Evolutionary conservation across 306 rosid species (phyloP).

Genomic region (Quillaja saponaria): DNA sequence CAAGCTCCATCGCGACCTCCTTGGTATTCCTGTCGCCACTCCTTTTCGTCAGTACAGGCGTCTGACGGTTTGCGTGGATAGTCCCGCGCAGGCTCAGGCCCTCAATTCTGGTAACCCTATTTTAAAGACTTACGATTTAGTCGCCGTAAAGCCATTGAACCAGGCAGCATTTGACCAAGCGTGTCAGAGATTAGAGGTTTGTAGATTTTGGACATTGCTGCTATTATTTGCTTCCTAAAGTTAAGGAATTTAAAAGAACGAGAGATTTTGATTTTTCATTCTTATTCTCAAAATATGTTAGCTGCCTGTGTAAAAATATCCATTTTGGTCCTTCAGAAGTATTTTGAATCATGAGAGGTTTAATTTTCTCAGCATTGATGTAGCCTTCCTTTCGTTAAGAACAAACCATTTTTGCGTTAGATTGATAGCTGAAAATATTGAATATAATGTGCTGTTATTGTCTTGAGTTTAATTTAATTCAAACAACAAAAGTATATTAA

Average conservation of each 20-base stretch:
- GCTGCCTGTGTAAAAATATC: no score
- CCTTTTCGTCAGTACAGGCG: conserved; percentile 93
- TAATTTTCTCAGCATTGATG: background rate
- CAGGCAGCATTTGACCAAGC: conserved; percentile 70
- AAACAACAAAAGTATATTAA: no score
- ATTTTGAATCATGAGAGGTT: no score
- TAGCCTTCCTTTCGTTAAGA: background rate
- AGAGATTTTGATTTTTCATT: background rate
- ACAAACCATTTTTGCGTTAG: no score
- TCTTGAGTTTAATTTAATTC: no score
- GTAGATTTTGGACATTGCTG: background rate
- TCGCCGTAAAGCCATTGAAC: conserved; percentile 64
- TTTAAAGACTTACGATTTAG: conserved; percentile 79
- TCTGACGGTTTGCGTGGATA: conserved; percentile 62
- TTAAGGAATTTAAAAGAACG: background rate
- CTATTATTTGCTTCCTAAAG: background rate
- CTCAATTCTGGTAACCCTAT: conserved; percentile 76
- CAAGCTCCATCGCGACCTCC: conserved; percentile 68
- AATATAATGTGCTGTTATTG: no score
- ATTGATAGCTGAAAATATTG: no score
- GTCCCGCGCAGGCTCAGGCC: conserved; percentile 45
- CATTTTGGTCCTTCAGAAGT: no score
- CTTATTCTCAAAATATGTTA: no score
- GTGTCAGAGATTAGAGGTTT: conserved; percentile 75
- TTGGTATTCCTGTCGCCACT: conserved; percentile 52